Evolutionary conservation across 768 basidiomycete genomes (phyloP).

Genomic region (Tulasnella sp.): DNA sequence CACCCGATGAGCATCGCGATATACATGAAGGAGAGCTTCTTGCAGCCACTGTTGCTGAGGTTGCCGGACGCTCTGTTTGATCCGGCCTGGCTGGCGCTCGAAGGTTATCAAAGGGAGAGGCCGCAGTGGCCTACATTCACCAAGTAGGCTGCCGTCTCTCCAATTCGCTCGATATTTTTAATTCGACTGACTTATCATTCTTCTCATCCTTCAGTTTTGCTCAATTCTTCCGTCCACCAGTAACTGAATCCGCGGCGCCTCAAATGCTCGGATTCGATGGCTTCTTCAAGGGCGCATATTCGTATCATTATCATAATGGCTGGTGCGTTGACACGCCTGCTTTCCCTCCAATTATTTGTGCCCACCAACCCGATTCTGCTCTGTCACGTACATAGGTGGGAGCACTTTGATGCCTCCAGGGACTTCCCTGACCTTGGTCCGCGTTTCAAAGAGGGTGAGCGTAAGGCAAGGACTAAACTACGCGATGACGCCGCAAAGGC

Average conservation of each 20-base stretch:
- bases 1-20: constrained; percentile 92
- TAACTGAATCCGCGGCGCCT: constrained; percentile 62
- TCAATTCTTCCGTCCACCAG: constrained; percentile 79
- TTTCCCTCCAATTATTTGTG: not conserved
- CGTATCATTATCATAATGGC: constrained; percentile 93
- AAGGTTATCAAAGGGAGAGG: constrained; percentile 80
- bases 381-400: constrained; percentile 70
- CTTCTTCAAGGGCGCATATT: constrained; percentile 92
- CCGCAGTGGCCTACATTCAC: constrained; percentile 93
- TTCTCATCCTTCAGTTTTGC: constrained; percentile 46
- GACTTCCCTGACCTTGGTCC: constrained; percentile 92
- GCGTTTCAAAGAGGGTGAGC: constrained; percentile 66
- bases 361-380: not conserved
- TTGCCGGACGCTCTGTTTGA: constrained; percentile 95
- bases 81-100: constrained; percentile 92
- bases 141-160: constrained; percentile 37
- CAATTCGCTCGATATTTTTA: not conserved
- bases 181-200: not conserved
- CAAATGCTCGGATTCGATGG: constrained; percentile 85
- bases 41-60: constrained; percentile 74
- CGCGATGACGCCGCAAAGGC: constrained; percentile 20
- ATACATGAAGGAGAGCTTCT: constrained; percentile 79
- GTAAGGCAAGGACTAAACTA: constrained; percentile 38
- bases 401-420: constrained; percentile 82
- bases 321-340: constrained; percentile 41